Conservation (phyloP, 305 asterid genomes). For the Petunia hybrid region DNA sequence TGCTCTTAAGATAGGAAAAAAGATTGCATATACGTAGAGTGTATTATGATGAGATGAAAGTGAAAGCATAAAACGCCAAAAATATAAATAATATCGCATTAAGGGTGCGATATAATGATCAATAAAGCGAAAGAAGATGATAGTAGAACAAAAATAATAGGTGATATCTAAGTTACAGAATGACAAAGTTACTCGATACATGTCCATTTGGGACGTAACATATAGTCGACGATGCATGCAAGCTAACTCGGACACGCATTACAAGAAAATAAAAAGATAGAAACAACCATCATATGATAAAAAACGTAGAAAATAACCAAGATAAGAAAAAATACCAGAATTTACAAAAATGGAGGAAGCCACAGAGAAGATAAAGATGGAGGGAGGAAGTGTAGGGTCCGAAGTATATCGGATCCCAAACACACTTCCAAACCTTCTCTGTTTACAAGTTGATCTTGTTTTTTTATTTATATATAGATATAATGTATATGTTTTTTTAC, state of each 20-base stretch:
- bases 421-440: conserved; percentile 32
- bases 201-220: too few relatives aligned
- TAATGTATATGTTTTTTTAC: neutral
- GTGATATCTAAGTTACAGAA: too few relatives aligned
- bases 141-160: too few relatives aligned
- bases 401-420: conserved; percentile 24
- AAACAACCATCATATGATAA: too few relatives aligned
- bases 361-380: neutral
- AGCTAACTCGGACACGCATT: too few relatives aligned
- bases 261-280: too few relatives aligned
- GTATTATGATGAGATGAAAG: conserved; percentile 14
- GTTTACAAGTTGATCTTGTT: neutral
- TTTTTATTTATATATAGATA: neutral
- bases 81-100: too few relatives aligned
- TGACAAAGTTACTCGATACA: too few relatives aligned
- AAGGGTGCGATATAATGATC: too few relatives aligned
- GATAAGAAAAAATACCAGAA: neutral
- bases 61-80: conserved; percentile 23
- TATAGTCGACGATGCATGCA: too few relatives aligned
- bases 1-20: neutral
- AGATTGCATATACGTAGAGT: neutral
- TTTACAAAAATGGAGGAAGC: neutral
- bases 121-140: too few relatives aligned
- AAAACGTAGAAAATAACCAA: neutral
- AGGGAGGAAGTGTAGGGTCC: conserved; percentile 24